Conservation (phyloP, 129 eudicot genomes). For the Centella asiatica region DNA sequence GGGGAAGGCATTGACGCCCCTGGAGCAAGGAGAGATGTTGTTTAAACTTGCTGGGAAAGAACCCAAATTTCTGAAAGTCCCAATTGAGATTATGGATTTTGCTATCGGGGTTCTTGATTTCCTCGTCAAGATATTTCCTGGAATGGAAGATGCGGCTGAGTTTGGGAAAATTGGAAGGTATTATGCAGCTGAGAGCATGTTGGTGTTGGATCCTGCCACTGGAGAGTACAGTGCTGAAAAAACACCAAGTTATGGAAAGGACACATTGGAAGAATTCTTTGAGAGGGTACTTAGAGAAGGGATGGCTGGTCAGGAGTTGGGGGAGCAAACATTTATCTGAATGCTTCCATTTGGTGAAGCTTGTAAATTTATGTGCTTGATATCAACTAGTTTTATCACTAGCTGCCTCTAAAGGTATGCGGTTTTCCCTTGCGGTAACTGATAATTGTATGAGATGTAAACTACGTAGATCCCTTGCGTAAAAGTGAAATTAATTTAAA, state of each 20-base stretch:
- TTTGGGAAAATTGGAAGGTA: slow-evolving; percentile 96
- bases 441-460: slow-evolving; percentile 5
- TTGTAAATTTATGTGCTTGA: slow-evolving; percentile 5
- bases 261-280: slow-evolving; percentile 87
- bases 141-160: slow-evolving; percentile 86
- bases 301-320: slow-evolving; percentile 92
- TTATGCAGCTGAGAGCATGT: slow-evolving; percentile 94
- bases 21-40: slow-evolving; percentile 95
- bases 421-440: slow-evolving; percentile 5
- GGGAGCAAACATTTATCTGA: slow-evolving; percentile 69
- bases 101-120: slow-evolving; percentile 88
- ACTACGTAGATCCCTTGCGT: background rate
- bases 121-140: slow-evolving; percentile 67
- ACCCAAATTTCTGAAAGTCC: slow-evolving; percentile 78
- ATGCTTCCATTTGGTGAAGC: background rate
- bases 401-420: background rate
- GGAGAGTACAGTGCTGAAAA: slow-evolving; percentile 63
- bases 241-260: slow-evolving; percentile 93
- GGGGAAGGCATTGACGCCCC: slow-evolving; percentile 84
- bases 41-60: slow-evolving; percentile 68
- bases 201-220: slow-evolving; percentile 72
- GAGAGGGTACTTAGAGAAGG: slow-evolving; percentile 75
- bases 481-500: background rate
- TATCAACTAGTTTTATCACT: background rate
- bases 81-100: slow-evolving; percentile 87